Evolutionary conservation across 192 early-diverging fungal species (phyloP), one percentile per base, ranked within the genome.

Genomic region (Entomortierella parvispora): DNA sequence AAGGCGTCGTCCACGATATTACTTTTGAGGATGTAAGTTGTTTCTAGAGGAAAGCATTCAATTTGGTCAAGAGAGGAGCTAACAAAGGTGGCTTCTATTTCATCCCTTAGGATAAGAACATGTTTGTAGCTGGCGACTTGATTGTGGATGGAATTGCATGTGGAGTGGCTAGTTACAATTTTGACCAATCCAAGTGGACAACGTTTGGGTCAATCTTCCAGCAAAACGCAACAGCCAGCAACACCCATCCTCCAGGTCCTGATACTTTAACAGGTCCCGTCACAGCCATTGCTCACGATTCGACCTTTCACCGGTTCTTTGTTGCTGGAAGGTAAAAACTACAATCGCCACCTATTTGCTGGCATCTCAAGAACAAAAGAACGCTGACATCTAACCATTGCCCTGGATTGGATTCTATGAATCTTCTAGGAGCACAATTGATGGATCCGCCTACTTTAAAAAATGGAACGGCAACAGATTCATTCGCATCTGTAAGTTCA

Each of bases 81-180:
- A n/a, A n/a, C n/a, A n/a, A n/a, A n/a, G n/a, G n/a, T n/a, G n/a
- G n/a, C n/a, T n/a, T n/a, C n/a, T n/a, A n/a, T n/a, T n/a, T n/a
- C n/a, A n/a, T n/a, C 55, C 34, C 3, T 22, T n/a, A 71, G 69
- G 64, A 71, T 55, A 62, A 51, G 53, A 71, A 68, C 56, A 71
- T 80, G 37, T 72, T 65, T 37, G 70, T 83, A 49, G 82, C 80
- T 26, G 84, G 84, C 56, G 66, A 83, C 49, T 46, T 84, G 28
- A 58, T 48, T 3, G 59, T 84, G n/a, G 50, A 68, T 23, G 64
- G 79, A 9, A 68, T 79, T 2, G 47, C 68, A 0, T 55, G 56
- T 17, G 85, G 87, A 37, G 60, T 89, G 3, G 80, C 80, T 40
- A 58, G 75, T 37, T 91, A 84, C 62, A 81, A 81, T 65, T 88